A percentile compares a stretch with the other conserved stretches of the same genome.
phyloP scores from a whole-genome alignment of 805 yeast genomes.

The Ogataea paraovalis region DNA sequence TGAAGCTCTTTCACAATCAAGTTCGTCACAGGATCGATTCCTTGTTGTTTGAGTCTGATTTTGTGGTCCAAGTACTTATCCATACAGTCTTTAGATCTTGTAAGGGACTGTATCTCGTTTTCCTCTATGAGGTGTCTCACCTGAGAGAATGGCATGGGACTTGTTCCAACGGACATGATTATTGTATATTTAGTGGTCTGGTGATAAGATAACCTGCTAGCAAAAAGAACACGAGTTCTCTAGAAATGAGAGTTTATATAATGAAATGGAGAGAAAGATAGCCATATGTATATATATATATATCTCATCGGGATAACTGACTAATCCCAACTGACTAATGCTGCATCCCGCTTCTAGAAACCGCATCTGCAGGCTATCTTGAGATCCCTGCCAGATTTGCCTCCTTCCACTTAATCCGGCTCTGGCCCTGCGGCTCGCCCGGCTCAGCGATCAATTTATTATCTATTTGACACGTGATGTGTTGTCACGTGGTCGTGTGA shows the following conservation, averaged over 20 bases:
- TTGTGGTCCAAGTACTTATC: constrained; percentile 45
- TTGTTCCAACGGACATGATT: constrained; percentile 1
- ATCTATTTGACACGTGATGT: no score
- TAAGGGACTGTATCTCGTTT: constrained; percentile 44
- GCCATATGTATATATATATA: not conserved
- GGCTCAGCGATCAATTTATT: no score
- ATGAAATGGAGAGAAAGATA: not conserved
- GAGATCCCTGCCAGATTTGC: not conserved
- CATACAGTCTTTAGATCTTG: constrained; percentile 44
- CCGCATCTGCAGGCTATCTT: not conserved
- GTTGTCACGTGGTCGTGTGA: no score
- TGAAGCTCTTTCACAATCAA: constrained; percentile 43
- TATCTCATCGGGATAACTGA: not conserved
- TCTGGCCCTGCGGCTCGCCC: not conserved
- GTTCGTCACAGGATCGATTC: constrained; percentile 43
- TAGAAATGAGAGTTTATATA: not conserved
- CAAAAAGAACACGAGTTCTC: no score
- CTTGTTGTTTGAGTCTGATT: constrained; percentile 29
- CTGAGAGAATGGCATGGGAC: constrained; percentile 46
- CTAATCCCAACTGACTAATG: not conserved
- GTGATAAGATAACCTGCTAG: no score
- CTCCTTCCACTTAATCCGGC: no score
- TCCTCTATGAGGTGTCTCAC: constrained; percentile 34
- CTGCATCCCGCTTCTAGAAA: not conserved
- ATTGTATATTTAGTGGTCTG: no score